These are phyloP conservation scores for Neurospora tetraspora DNA, from an alignment of 495 filamentous ascomycete species.

Conservation along the genomic window DNA sequence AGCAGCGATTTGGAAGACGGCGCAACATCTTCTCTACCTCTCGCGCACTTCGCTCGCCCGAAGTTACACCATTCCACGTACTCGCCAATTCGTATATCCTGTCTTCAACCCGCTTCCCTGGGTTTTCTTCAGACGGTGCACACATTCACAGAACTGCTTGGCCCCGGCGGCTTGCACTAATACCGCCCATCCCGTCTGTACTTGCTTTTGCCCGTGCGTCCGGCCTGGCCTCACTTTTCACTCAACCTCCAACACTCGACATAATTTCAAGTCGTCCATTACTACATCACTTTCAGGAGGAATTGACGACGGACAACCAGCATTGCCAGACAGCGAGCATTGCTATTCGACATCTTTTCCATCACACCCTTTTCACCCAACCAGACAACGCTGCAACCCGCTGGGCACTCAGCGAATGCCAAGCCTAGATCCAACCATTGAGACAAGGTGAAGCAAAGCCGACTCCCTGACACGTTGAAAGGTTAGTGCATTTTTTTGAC, in stretches of 20 bases:
- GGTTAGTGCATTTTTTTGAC: conserved; percentile 20
- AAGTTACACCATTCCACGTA: background rate
- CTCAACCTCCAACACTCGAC: background rate
- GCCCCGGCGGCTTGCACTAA: background rate
- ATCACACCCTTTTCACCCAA: background rate
- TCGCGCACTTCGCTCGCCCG: background rate
- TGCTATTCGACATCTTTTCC: background rate
- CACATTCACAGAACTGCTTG: background rate
- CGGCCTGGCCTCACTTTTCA: background rate
- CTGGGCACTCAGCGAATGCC: background rate
- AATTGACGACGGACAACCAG: background rate
- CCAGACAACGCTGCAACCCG: background rate
- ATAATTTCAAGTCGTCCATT: too few relatives aligned
- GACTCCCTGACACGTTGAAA: conserved; percentile 24
- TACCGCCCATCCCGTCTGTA: background rate
- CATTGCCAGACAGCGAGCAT: background rate
- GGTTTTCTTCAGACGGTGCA: background rate
- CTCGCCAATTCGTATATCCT: background rate
- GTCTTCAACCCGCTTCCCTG: background rate
- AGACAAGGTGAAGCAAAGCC: conserved; percentile 8
- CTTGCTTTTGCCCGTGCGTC: background rate
- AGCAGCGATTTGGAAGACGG: background rate
- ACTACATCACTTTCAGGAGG: background rate
- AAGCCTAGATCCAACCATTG: background rate
- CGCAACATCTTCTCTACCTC: background rate